Conservation (phyloP, 768 basidiomycete genomes). For the Lentinula sp. region DNA sequence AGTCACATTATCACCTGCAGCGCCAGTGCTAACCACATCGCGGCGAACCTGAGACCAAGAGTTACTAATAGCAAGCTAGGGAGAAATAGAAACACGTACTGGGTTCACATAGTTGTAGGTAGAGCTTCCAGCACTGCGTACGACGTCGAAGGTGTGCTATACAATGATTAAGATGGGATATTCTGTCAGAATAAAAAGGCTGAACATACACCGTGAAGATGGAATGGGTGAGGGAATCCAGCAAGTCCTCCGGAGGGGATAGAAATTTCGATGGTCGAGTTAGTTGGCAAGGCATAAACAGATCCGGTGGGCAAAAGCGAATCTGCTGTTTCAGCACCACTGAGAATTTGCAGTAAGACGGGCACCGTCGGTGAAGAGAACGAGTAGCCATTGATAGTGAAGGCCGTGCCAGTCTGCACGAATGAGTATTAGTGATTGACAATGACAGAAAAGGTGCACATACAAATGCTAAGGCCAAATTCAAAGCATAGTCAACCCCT, state of each 20-base stretch:
- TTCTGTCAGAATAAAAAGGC: background rate
- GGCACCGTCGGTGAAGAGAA: slow-evolving; percentile 38
- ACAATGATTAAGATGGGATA: background rate
- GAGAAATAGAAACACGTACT: background rate
- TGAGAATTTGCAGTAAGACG: slow-evolving; percentile 53
- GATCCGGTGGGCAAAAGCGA: slow-evolving; percentile 44
- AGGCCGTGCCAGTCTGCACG: slow-evolving; percentile 7
- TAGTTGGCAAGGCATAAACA: slow-evolving; percentile 39
- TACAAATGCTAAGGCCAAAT: slow-evolving; percentile 15
- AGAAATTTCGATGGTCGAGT: slow-evolving; percentile 38
- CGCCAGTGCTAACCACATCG: slow-evolving; percentile 36
- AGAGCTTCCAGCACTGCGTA: slow-evolving; percentile 31
- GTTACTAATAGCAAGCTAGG: background rate
- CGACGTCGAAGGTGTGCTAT: slow-evolving; percentile 35
- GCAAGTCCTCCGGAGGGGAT: slow-evolving; percentile 33
- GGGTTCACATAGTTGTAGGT: slow-evolving; percentile 46
- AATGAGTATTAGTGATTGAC: background rate
- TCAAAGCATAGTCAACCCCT: slow-evolving; percentile 20
- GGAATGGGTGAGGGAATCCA: slow-evolving; percentile 7
- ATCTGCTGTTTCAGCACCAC: slow-evolving; percentile 38
- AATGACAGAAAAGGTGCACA: background rate
- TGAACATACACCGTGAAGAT: slow-evolving; percentile 1
- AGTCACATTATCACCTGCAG: slow-evolving; percentile 27
- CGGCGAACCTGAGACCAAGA: slow-evolving; percentile 19
- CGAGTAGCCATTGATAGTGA: slow-evolving; percentile 23